Conservation (phyloP, 2,329 filamentous ascomycete species). For the Clonostachys sp. region DNA sequence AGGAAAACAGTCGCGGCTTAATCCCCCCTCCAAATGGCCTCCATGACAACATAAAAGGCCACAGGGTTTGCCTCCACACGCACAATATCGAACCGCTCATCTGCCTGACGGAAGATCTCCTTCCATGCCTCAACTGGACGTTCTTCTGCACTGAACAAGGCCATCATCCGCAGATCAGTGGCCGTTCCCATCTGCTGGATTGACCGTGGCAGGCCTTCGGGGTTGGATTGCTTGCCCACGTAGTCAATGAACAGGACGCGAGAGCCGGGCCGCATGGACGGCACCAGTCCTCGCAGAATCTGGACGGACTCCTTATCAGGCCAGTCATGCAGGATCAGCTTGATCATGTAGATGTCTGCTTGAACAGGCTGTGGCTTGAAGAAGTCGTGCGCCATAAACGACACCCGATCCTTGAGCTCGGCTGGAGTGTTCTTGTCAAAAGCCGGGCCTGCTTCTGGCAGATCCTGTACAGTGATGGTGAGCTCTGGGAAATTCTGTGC, state of each 20-base stretch:
- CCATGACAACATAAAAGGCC: conserved; percentile 27
- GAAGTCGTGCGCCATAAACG: conserved; percentile 29
- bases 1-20: too few relatives aligned
- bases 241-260: conserved; percentile 30
- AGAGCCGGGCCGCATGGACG: conserved; percentile 37
- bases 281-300: conserved; percentile 34
- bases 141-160: conserved; percentile 42
- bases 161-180: conserved; percentile 46
- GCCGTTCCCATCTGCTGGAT: conserved; percentile 30
- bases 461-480: conserved; percentile 37
- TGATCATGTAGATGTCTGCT: conserved; percentile 47
- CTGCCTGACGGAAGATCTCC: conserved; percentile 35
- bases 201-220: conserved; percentile 19
- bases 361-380: conserved; percentile 28
- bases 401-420: conserved; percentile 22
- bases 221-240: conserved; percentile 24
- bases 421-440: conserved; percentile 26
- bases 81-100: conserved; percentile 36
- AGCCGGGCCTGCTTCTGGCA: conserved; percentile 25
- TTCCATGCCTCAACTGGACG: conserved; percentile 39
- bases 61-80: conserved; percentile 25
- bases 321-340: conserved; percentile 53
- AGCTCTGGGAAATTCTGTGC: conserved; percentile 34
- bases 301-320: conserved; percentile 33
- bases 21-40: conserved; percentile 25